A percentile compares a stretch with the other conserved stretches of the same genome.
These are phyloP conservation scores for Arabidopsis lyrata DNA, from an alignment of 441 rosid genomes.

Conservation along the genomic window DNA sequence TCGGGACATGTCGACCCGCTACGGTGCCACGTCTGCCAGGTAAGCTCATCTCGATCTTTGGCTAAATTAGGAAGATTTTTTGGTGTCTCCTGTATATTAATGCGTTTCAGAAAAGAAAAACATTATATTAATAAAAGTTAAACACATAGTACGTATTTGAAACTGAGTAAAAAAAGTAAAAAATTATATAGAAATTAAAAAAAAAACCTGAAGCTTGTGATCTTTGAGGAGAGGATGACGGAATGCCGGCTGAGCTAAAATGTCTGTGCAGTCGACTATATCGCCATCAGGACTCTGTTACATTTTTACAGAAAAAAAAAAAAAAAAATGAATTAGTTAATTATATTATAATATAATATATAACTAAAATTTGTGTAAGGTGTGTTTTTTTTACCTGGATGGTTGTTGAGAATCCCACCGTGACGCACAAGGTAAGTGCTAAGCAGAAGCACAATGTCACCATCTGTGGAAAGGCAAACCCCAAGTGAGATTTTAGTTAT, in stretches of 20 bases:
- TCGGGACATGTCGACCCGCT: neutral
- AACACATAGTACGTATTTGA: neutral
- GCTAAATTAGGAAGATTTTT: neutral
- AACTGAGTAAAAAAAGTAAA: neutral
- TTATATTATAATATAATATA: neutral
- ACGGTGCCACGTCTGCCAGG: neutral
- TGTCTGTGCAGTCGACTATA: neutral
- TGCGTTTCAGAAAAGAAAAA: neutral
- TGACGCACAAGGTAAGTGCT: too few species aligned
- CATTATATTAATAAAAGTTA: neutral
- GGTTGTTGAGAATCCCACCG: too few species aligned
- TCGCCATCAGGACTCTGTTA: neutral
- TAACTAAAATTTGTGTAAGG: neutral
- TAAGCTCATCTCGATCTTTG: neutral
- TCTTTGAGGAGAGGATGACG: neutral
- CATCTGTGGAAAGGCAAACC: too few species aligned
- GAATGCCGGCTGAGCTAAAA: neutral
- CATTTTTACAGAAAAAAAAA: neutral
- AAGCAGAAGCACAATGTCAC: too few species aligned
- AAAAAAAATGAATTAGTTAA: neutral
- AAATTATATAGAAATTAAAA: neutral
- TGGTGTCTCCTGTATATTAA: neutral
- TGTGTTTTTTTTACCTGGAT: too few species aligned
- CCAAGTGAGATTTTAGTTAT: too few species aligned
- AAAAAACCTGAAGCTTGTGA: neutral